These are phyloP conservation scores for Globisporangium takayamanum DNA, from an alignment of 352 stramenopile genomes.

Conservation along the genomic window DNA sequence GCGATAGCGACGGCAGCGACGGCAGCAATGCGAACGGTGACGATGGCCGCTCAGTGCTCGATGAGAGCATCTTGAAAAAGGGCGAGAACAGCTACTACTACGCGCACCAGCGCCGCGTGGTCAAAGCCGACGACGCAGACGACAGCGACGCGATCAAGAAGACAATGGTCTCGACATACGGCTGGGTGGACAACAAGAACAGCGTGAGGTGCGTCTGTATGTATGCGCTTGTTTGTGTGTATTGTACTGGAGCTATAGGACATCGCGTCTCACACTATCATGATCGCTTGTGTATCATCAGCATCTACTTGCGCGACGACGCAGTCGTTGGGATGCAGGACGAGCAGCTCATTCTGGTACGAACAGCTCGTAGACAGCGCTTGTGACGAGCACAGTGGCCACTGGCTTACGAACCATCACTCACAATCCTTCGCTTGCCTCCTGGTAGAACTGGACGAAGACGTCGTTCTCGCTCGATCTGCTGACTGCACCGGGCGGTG, in stretches of 20 bases:
- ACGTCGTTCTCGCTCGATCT: slow-evolving; percentile 75
- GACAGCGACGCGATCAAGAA: slow-evolving; percentile 27
- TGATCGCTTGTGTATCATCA: slow-evolving; percentile 9
- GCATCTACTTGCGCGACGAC: slow-evolving; percentile 75
- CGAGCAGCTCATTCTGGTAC: slow-evolving; percentile 60
- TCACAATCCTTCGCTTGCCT: background rate
- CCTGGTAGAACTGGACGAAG: slow-evolving; percentile 65
- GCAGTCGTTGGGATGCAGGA: slow-evolving; percentile 41
- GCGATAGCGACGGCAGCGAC: background rate
- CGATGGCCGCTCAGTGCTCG: slow-evolving; percentile 28
- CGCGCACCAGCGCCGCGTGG: slow-evolving; percentile 38
- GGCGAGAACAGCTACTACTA: slow-evolving; percentile 86
- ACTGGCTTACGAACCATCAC: background rate
- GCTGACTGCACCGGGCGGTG: slow-evolving; percentile 26
- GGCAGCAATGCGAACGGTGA: slow-evolving; percentile 12
- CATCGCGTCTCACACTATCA: background rate
- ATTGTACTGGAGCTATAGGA: background rate
- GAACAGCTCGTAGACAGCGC: slow-evolving; percentile 5
- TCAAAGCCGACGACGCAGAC: slow-evolving; percentile 12
- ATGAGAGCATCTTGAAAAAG: slow-evolving; percentile 63
- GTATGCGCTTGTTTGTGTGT: background rate
- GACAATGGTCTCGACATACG: slow-evolving; percentile 65
- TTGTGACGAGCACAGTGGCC: no score
- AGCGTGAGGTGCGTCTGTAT: slow-evolving; percentile 37
- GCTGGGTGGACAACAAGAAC: slow-evolving; percentile 71